Conservation (phyloP, 2,329 filamentous ascomycete species). For the Alternaria sp. region DNA sequence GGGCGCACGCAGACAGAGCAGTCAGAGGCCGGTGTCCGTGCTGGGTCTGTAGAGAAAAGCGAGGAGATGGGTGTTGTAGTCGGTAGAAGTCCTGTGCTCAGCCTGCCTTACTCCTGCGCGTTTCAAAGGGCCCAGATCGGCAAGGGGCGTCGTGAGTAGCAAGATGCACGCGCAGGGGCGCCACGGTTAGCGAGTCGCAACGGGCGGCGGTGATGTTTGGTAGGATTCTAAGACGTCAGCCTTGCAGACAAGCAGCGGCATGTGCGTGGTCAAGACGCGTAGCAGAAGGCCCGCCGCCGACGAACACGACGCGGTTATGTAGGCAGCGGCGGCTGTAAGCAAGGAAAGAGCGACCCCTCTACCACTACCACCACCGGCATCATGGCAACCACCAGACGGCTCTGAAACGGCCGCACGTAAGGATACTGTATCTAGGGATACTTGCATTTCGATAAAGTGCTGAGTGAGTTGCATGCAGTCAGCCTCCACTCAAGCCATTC, state of each 20-base stretch:
- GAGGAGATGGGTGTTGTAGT: constrained; percentile 6
- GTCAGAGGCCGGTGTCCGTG: background rate
- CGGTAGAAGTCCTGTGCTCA: constrained; percentile 24
- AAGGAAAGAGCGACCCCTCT: constrained; percentile 12
- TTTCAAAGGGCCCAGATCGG: constrained; percentile 35
- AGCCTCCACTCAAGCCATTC: constrained; percentile 5
- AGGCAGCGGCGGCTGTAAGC: background rate
- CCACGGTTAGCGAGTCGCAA: background rate
- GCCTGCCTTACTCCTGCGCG: constrained; percentile 19
- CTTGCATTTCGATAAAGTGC: constrained; percentile 18
- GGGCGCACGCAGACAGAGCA: background rate
- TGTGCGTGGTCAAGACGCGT: background rate
- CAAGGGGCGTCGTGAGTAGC: constrained; percentile 29
- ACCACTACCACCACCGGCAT: constrained; percentile 2
- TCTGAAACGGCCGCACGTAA: constrained; percentile 23
- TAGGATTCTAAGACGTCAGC: constrained; percentile 1
- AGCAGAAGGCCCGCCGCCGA: background rate
- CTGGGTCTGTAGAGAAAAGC: constrained; percentile 9
- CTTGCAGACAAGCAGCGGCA: constrained; percentile 1
- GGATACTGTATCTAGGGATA: constrained; percentile 21
- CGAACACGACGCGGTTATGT: background rate
- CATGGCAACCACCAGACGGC: constrained; percentile 2
- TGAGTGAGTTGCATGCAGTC: constrained; percentile 19
- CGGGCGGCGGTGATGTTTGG: constrained; percentile 2
- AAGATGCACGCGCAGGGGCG: constrained; percentile 24